Conservation (phyloP, 306 rosid species). For the Acacia confusa region DNA sequence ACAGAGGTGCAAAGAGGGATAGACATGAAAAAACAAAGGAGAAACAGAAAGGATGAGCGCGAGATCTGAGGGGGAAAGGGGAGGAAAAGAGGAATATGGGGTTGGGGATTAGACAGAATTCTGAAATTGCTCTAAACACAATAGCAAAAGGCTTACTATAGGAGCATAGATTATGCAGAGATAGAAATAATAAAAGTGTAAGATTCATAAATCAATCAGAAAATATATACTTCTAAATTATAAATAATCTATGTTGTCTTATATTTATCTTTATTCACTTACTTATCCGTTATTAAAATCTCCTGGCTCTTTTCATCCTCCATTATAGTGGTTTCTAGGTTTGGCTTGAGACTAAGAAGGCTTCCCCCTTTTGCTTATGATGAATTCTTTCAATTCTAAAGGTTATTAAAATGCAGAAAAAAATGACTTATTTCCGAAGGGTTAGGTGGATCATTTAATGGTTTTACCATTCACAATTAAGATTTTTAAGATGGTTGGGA, state of each 20-base stretch:
- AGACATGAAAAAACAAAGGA: not conserved
- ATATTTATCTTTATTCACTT: not conserved
- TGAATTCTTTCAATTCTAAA: not conserved
- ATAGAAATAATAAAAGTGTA: not conserved
- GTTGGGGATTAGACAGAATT: not conserved
- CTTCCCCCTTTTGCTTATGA: constrained; percentile 2
- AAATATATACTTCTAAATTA: not conserved
- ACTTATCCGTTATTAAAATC: not conserved
- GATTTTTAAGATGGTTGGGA: constrained; percentile 11
- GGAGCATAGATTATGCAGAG: not conserved
- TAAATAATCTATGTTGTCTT: not conserved
- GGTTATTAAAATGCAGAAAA: constrained; percentile 14
- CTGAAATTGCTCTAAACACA: not conserved
- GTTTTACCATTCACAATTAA: constrained; percentile 11
- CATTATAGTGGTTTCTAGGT: not conserved
- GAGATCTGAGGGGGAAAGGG: not conserved
- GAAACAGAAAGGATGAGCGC: not conserved
- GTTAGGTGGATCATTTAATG: constrained; percentile 12
- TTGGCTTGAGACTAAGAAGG: not conserved
- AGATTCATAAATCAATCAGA: not conserved
- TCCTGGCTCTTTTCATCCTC: not conserved
- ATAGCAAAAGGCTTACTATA: not conserved
- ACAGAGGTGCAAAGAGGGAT: not conserved
- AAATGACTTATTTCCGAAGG: not conserved
- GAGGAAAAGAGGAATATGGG: not conserved